Base-by-base conservation (phyloP, 768 basidiomycete genomes). In the Amanita phalloides region DNA sequence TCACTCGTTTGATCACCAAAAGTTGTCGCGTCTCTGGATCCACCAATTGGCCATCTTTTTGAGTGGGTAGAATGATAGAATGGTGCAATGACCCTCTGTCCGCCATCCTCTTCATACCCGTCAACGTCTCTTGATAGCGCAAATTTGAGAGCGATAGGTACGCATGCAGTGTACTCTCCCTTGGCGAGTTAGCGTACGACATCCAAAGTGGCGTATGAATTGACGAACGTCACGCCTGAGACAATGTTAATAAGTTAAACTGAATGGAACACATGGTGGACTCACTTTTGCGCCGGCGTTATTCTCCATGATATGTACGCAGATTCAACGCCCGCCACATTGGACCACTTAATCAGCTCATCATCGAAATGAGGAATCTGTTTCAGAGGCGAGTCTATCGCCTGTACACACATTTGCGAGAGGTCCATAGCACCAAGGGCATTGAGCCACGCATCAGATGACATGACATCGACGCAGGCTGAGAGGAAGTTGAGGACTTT, bases 231-330 rank as follows among this genome's bases (percentile, higher is more conserved):
- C 93, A 55, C 81, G 86, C 90, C 91, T 94, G 59, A 9, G 50
- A 57, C 35, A 30, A 46, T 25, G 50, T 66, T 30, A 63, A 54
- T 49, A 53, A 33, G 45, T 45, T 5, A 3, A n/a, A 28, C 30
- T 53, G n/a, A 45, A 43, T 21, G 52, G 26, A 36, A 14, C 28
- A n/a, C 17, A 25, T 25, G 11, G 47, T 35, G n/a, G n/a, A 74
- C 90, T 56, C 66, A 92, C 91, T 98, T 90, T 64, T 96, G 88
- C 37, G 75, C 71, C 1, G 83, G 72, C 50, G 84, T 81, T 90
- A 99, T 92, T 98, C 65, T 98, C 96, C 90, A 97, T 96, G 55
- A 98, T 77, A 63, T 98, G 64, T 97, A 96, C 0, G 98, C 93
- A 1, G 89, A 87, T 54, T 91, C 90, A 49, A 96, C 73, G 6